These are phyloP conservation scores for Diaporthe sp. DNA, from an alignment of 2,329 filamentous ascomycete species.

Conservation along the genomic window DNA sequence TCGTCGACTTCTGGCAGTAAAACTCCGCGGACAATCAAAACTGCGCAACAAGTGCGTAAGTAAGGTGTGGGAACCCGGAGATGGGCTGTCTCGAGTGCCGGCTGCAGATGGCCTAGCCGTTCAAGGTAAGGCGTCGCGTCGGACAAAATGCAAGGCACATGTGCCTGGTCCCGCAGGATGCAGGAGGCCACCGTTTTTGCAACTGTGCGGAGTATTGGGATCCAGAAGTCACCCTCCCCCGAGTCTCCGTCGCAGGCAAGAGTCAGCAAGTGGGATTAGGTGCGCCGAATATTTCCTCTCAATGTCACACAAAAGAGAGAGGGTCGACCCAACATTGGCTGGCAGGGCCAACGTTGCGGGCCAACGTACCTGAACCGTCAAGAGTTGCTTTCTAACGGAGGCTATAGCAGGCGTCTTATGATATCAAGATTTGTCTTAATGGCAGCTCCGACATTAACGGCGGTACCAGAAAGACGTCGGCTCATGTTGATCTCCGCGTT, in stretches of 20 bases:
- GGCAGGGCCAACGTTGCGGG: constrained; percentile 24
- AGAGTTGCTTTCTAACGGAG: neutral
- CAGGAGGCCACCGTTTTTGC: constrained; percentile 31
- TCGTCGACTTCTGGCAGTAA: constrained; percentile 12
- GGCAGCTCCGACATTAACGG: constrained; percentile 11
- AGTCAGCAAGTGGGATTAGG: constrained; percentile 28
- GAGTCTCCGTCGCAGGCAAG: constrained; percentile 10
- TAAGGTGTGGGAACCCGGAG: constrained; percentile 20
- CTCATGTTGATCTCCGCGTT: constrained; percentile 27
- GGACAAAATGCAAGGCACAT: constrained; percentile 40
- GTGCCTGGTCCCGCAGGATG: constrained; percentile 35
- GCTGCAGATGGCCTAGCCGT: constrained; percentile 29
- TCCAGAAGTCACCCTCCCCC: constrained; percentile 29
- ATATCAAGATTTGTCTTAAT: constrained; percentile 21
- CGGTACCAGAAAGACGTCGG: constrained; percentile 11
- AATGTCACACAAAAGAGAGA: constrained; percentile 24
- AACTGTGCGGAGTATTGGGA: constrained; percentile 29
- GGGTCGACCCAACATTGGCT: constrained; percentile 27
- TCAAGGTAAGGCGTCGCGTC: constrained; percentile 27
- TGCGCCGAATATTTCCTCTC: constrained; percentile 25
- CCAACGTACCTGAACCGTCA: constrained; percentile 21
- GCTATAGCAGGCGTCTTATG: constrained; percentile 24
- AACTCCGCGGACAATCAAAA: constrained; percentile 33
- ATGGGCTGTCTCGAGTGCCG: constrained; percentile 30
- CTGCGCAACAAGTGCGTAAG: constrained; percentile 16